phyloP scores from a whole-genome alignment of 345 rosid genomes.

The Cardiospermum halicacabum region DNA sequence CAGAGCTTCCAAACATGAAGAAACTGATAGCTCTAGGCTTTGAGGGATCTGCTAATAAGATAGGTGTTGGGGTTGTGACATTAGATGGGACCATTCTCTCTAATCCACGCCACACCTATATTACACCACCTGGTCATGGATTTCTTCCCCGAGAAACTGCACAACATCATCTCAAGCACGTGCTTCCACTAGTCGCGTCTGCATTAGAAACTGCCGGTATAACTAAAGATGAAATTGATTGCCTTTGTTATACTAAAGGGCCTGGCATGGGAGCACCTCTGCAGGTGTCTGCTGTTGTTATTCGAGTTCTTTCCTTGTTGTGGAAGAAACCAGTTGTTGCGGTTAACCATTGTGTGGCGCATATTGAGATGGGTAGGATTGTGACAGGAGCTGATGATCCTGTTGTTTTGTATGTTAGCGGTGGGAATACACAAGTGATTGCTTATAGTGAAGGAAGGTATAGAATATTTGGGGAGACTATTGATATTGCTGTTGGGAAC shows the following conservation, averaged over 20 bases:
- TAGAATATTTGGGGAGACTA: slow-evolving; percentile 88
- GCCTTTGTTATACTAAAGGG: slow-evolving; percentile 91
- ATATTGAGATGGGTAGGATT: slow-evolving; percentile 96
- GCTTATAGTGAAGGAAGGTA: slow-evolving; percentile 95
- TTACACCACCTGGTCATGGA: slow-evolving; percentile 96
- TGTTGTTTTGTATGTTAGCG: slow-evolving; percentile 92
- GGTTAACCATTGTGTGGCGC: slow-evolving; percentile 96
- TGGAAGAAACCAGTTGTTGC: slow-evolving; percentile 92
- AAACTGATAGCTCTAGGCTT: slow-evolving; percentile 79
- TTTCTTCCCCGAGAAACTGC: slow-evolving; percentile 95
- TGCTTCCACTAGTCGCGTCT: slow-evolving; percentile 73
- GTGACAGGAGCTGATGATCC: slow-evolving; percentile 94
- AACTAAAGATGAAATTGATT: slow-evolving; percentile 71
- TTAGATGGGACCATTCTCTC: slow-evolving; percentile 78
- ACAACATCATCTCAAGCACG: slow-evolving; percentile 78
- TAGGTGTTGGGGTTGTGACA: slow-evolving; percentile 80
- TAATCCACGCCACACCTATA: slow-evolving; percentile 93
- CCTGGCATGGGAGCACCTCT: slow-evolving; percentile 98
- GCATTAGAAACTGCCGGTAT: slow-evolving; percentile 60
- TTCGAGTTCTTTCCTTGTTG: slow-evolving; percentile 74
- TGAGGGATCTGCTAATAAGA: slow-evolving; percentile 97
- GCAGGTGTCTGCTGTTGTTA: slow-evolving; percentile 72
- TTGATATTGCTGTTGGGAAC: slow-evolving; percentile 98
- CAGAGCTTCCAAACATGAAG: slow-evolving; percentile 39
- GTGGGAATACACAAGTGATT: slow-evolving; percentile 98